Evolutionary conservation across 768 basidiomycete species (phyloP).

Genomic region (Kwoniella dendrophila): DNA sequence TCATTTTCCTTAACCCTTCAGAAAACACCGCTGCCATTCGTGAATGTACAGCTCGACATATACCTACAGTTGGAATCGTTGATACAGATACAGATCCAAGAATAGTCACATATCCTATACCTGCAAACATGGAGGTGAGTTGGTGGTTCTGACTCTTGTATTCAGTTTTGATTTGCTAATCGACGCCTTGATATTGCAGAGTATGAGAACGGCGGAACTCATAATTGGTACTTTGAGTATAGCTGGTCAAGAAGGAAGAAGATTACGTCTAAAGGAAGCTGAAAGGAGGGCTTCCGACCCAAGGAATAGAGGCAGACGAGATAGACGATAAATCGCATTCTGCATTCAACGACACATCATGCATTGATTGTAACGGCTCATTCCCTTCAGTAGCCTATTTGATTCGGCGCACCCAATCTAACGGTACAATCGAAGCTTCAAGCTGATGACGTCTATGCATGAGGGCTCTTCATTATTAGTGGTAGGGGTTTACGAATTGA

Average conservation of each 20-base stretch:
- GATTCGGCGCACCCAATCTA: no score
- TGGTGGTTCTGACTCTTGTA: background rate
- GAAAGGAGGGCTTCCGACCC: conserved; percentile 18
- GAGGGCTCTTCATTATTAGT: no score
- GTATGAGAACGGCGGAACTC: conserved; percentile 82
- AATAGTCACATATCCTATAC: conserved; percentile 95
- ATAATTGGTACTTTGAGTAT: conserved; percentile 86
- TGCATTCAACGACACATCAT: conserved; percentile 14
- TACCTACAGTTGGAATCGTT: conserved; percentile 91
- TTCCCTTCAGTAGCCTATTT: no score
- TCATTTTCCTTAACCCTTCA: conserved; percentile 86
- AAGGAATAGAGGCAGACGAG: conserved; percentile 15
- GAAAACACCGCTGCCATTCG: conserved; percentile 76
- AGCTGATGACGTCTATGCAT: no score
- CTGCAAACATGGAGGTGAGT: conserved; percentile 85
- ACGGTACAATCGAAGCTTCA: no score
- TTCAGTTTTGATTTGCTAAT: background rate
- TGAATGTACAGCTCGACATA: conserved; percentile 83
- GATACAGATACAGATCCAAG: conserved; percentile 96
- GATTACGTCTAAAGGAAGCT: conserved; percentile 35
- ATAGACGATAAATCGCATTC: conserved; percentile 20
- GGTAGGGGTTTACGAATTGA: no score
- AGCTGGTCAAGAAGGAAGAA: conserved; percentile 65
- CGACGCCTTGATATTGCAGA: conserved; percentile 57
- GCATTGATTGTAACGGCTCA: conserved; percentile 13